phyloP scores from a whole-genome alignment of 2,329 filamentous ascomycete genomes.

The Ceratocystis ficicola region DNA sequence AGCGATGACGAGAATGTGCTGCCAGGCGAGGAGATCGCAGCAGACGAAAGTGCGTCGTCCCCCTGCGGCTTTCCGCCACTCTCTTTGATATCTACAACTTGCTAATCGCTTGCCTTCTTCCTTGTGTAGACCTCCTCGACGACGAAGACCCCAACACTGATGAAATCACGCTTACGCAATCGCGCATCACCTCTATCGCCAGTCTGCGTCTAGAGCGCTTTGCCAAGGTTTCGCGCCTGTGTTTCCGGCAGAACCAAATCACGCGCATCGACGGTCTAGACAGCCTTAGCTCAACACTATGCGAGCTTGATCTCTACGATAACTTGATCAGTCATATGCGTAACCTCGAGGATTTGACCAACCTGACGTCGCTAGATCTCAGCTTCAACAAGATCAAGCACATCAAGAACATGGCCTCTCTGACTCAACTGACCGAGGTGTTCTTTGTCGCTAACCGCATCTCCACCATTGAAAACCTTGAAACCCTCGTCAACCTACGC shows the following conservation, averaged over 20 bases:
- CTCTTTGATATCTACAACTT: neutral
- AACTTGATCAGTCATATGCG: constrained; percentile 83
- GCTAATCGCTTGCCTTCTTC: neutral
- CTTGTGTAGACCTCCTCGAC: constrained; percentile 44
- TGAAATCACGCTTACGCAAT: constrained; percentile 85
- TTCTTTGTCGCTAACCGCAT: constrained; percentile 97
- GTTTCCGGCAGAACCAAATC: constrained; percentile 87
- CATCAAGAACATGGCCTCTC: constrained; percentile 74
- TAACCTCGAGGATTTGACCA: constrained; percentile 63
- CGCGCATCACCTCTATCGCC: constrained; percentile 65
- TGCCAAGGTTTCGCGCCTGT: constrained; percentile 60
- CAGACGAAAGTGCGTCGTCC: constrained; percentile 58
- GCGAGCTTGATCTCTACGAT: constrained; percentile 90
- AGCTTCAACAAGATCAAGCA: constrained; percentile 99
- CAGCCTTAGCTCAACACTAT: constrained; percentile 51
- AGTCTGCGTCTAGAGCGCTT: constrained; percentile 77
- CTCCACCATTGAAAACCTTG: constrained; percentile 69
- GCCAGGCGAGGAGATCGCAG: constrained; percentile 60
- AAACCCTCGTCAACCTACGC: constrained; percentile 58
- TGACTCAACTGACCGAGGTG: constrained; percentile 67
- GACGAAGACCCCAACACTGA: constrained; percentile 49
- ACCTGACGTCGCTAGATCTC: constrained; percentile 71
- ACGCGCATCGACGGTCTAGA: constrained; percentile 64
- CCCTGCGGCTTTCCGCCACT: neutral
- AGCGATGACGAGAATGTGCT: constrained; percentile 59